A percentile compares a stretch with the other conserved stretches of the same genome.
Evolutionary conservation across 805 yeast species (phyloP).

Genomic region (Hanseniaspora occidentalis): DNA sequence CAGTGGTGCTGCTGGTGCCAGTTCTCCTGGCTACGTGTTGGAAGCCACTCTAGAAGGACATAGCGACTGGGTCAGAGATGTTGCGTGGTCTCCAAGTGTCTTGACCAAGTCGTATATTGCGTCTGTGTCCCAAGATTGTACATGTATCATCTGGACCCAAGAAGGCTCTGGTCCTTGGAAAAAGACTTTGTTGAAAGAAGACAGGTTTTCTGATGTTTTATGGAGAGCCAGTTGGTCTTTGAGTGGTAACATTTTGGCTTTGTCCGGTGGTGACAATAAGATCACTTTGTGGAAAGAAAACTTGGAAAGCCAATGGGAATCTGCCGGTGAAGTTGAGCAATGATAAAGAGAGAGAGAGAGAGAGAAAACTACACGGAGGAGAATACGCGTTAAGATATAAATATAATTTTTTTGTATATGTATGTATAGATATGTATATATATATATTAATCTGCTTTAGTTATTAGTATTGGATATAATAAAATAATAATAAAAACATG

Average conservation of each 20-base stretch:
- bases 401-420: not conserved
- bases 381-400: not conserved
- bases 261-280: conserved; percentile 92
- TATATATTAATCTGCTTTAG: too few relatives aligned
- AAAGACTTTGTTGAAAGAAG: conserved; percentile 58
- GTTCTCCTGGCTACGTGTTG: conserved; percentile 33
- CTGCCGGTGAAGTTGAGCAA: conserved; percentile 93
- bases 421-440: not conserved
- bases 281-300: conserved; percentile 96
- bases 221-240: conserved; percentile 98
- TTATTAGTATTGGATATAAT: too few relatives aligned
- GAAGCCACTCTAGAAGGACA: conserved; percentile 82
- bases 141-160: conserved; percentile 92
- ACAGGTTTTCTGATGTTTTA: conserved; percentile 89
- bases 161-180: conserved; percentile 64
- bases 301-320: conserved; percentile 87
- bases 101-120: conserved; percentile 84
- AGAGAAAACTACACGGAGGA: not conserved
- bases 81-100: conserved; percentile 93
- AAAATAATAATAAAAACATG: too few relatives aligned
- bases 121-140: conserved; percentile 91
- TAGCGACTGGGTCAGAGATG: conserved; percentile 97
- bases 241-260: conserved; percentile 90
- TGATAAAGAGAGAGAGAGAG: conserved; percentile 17
- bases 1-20: not conserved